These are phyloP conservation scores for Amanita rimosa DNA, from an alignment of 768 basidiomycete species.

Conservation along the genomic window DNA sequence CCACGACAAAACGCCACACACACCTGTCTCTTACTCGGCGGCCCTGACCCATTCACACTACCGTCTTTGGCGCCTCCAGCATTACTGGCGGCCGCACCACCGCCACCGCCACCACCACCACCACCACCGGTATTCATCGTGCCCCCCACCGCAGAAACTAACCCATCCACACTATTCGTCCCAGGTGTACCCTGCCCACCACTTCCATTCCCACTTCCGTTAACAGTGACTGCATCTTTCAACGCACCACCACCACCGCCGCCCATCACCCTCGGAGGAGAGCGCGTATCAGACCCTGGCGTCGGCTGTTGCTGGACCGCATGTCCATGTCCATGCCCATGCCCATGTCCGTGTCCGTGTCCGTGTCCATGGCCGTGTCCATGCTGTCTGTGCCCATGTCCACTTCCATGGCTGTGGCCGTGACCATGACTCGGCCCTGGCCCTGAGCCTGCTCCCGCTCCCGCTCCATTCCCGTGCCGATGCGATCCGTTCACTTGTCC, in stretches of 20 bases:
- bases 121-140: neutral
- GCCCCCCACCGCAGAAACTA: neutral
- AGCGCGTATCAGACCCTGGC: slow-evolving; percentile 2
- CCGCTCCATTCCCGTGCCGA: too few species aligned
- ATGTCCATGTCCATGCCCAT: neutral
- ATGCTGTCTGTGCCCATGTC: too few species aligned
- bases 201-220: neutral
- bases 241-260: neutral
- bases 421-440: too few species aligned
- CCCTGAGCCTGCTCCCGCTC: too few species aligned
- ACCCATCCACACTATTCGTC: neutral
- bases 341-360: too few species aligned
- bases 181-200: neutral
- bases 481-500: too few species aligned
- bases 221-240: neutral
- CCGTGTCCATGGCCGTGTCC: too few species aligned
- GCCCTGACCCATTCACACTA: neutral
- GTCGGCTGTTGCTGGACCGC: slow-evolving; percentile 6
- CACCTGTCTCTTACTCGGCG: slow-evolving; percentile 12
- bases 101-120: too few species aligned
- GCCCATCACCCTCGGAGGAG: neutral
- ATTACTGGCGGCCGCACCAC: too few species aligned
- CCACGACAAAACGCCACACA: neutral
- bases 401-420: too few species aligned
- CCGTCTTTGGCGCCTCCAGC: too few species aligned